phyloP scores from a whole-genome alignment of 148 eudicot genomes.

The Camellia sinensis region DNA sequence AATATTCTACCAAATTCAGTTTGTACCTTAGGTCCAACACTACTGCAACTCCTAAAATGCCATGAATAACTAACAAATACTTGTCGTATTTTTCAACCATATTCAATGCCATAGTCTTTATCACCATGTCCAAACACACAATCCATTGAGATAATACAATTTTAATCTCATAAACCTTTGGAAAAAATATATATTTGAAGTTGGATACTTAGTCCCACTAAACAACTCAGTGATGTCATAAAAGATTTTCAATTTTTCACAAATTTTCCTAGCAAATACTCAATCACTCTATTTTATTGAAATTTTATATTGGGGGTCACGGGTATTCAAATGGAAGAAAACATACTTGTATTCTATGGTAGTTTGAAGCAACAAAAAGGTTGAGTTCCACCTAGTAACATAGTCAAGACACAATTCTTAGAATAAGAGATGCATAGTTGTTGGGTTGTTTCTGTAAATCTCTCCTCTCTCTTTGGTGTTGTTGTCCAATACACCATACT shows the following conservation, averaged over 20 bases:
- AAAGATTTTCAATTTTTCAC: conserved; percentile 16
- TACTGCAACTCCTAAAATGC: neutral
- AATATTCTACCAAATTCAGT: neutral
- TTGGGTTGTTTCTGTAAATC: conserved; percentile 20
- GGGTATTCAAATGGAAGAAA: conserved; percentile 9
- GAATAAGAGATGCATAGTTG: neutral
- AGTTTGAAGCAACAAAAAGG: conserved; percentile 21
- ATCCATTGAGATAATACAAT: neutral
- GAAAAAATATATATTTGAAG: neutral
- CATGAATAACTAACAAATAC: conserved; percentile 11
- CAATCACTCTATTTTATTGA: conserved; percentile 16
- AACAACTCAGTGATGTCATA: conserved; percentile 14
- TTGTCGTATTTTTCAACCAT: conserved; percentile 14
- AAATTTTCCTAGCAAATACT: conserved; percentile 5
- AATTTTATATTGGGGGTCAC: neutral
- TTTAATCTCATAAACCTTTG: conserved; percentile 8
- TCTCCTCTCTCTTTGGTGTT: conserved; percentile 14
- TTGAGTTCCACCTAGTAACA: conserved; percentile 26
- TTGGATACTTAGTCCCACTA: neutral
- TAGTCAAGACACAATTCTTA: conserved; percentile 15
- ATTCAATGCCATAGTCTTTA: neutral
- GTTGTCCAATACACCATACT: conserved; percentile 15
- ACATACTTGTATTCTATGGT: conserved; percentile 13
- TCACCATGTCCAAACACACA: neutral
- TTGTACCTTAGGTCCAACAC: conserved; percentile 14